Conservation (phyloP, 176 grass and related monocot species). For the Saccharum officinarum region DNA sequence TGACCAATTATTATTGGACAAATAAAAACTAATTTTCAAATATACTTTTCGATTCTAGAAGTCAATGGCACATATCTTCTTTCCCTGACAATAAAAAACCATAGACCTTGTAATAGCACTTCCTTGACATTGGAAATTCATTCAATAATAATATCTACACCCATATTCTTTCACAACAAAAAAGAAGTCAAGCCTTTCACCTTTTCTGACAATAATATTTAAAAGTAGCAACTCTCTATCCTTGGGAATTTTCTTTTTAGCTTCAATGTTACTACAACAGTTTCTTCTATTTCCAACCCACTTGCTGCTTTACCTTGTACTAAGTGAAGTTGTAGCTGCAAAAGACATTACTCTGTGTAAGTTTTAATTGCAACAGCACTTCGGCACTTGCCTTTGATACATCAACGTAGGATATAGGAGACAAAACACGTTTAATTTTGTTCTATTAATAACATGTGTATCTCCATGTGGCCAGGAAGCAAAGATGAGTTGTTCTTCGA, state of each 20-base stretch:
- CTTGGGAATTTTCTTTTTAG: not conserved
- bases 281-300: not conserved
- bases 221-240: not conserved
- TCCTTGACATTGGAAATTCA: not conserved
- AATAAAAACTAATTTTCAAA: not conserved
- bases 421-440: not conserved
- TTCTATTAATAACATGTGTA: not conserved
- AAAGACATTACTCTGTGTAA: not conserved
- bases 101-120: not conserved
- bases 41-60: not conserved
- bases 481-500: slow-evolving; percentile 89
- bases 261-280: not conserved
- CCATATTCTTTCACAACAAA: not conserved
- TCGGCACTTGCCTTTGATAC: not conserved
- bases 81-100: not conserved
- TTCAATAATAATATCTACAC: too few species aligned
- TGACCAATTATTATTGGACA: not conserved
- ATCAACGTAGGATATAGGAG: not conserved
- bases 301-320: not conserved
- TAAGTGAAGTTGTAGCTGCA: not conserved
- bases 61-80: not conserved
- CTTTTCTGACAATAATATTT: not conserved
- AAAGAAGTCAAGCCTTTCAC: too few species aligned
- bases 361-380: not conserved
- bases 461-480: slow-evolving; percentile 45